Conservation (phyloP, 2,329 filamentous ascomycete species). For the Colletotrichum sp. region DNA sequence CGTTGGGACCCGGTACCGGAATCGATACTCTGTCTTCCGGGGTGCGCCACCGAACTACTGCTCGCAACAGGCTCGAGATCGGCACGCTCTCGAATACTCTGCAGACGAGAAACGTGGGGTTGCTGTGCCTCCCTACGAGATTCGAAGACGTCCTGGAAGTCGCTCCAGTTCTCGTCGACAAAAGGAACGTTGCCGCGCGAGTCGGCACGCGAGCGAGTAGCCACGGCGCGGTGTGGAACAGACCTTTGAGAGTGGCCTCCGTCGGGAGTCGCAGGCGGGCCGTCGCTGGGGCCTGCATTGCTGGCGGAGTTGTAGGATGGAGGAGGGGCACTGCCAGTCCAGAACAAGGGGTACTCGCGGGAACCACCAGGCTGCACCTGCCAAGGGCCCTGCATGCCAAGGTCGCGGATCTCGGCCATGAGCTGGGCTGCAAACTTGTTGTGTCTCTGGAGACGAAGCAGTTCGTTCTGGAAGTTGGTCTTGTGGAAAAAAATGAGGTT, state of each 20-base stretch:
- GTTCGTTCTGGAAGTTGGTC: slow-evolving; percentile 94
- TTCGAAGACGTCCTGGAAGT: slow-evolving; percentile 53
- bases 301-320: slow-evolving; percentile 37
- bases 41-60: background rate
- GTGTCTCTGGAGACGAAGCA: slow-evolving; percentile 85
- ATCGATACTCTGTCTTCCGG: background rate
- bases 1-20: slow-evolving; percentile 7
- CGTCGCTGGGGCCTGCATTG: slow-evolving; percentile 18
- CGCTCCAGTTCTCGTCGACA: slow-evolving; percentile 35
- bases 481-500: slow-evolving; percentile 99
- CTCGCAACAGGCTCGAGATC: slow-evolving; percentile 5
- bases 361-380: slow-evolving; percentile 69
- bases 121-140: slow-evolving; percentile 41
- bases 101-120: slow-evolving; percentile 27
- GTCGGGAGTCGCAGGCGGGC: slow-evolving; percentile 16
- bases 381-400: slow-evolving; percentile 82
- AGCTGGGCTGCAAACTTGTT: slow-evolving; percentile 95
- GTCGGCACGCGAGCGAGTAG: slow-evolving; percentile 20
- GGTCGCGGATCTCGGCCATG: slow-evolving; percentile 82
- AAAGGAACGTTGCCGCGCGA: slow-evolving; percentile 24
- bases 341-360: slow-evolving; percentile 70
- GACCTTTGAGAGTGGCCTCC: slow-evolving; percentile 25
- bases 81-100: slow-evolving; percentile 19
- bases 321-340: slow-evolving; percentile 39
- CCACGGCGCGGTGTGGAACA: slow-evolving; percentile 28